phyloP scores from a whole-genome alignment of 1,284 basidiomycete species.

The Phellopilus nigrolimitatus region DNA sequence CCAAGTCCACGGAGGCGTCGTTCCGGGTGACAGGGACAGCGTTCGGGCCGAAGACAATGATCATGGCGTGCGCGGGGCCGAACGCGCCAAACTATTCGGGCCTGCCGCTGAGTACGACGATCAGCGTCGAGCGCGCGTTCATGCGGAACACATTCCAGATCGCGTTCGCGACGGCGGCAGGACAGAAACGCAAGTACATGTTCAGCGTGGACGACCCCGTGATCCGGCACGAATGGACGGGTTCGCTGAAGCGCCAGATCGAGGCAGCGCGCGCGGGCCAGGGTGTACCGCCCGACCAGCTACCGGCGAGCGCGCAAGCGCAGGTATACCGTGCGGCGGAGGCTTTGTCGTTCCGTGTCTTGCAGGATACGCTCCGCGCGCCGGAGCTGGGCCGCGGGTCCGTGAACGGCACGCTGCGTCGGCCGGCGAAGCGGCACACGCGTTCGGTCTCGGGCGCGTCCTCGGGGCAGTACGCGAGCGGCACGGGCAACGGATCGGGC shows the following conservation, averaged over 20 bases:
- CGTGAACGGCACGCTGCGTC: constrained; percentile 11
- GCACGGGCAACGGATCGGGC: not conserved
- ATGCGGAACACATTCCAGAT: constrained; percentile 94
- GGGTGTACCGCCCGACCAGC: constrained; percentile 29
- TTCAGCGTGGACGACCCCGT: constrained; percentile 82
- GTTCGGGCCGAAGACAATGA: constrained; percentile 76
- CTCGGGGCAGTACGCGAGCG: not conserved
- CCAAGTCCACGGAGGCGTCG: constrained; percentile 69
- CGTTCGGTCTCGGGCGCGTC: not conserved
- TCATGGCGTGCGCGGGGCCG: constrained; percentile 74
- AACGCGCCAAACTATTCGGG: constrained; percentile 79
- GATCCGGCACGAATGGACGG: constrained; percentile 70
- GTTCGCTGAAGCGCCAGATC: constrained; percentile 66
- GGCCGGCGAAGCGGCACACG: not conserved
- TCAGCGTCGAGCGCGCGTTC: constrained; percentile 84
- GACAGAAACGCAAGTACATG: constrained; percentile 80
- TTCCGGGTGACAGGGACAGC: constrained; percentile 83
- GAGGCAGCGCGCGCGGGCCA: constrained; percentile 38
- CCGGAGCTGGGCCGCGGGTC: constrained; percentile 3
- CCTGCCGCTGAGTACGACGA: constrained; percentile 67
- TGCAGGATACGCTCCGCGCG: constrained; percentile 76
- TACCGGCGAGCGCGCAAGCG: constrained; percentile 32
- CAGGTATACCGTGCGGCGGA: constrained; percentile 63
- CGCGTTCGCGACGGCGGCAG: constrained; percentile 71
- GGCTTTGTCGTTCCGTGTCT: constrained; percentile 68